Conservation (phyloP, 108 stramenopile genomes). For the Fragilariopsis cylindrus region DNA sequence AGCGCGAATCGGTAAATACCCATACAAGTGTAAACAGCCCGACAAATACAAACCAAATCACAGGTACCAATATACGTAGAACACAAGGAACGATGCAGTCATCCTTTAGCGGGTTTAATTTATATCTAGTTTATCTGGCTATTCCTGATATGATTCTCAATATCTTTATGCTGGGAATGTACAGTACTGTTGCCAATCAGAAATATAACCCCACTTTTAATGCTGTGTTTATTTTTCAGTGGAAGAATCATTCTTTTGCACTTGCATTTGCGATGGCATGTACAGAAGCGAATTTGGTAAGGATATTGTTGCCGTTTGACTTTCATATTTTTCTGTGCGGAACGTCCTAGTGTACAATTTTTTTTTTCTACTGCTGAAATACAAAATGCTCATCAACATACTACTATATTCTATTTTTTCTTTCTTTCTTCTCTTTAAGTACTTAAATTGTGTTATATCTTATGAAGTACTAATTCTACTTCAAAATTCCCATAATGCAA, state of each 20-base stretch:
- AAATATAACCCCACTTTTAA: neutral
- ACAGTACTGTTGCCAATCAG: neutral
- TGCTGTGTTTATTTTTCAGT: neutral
- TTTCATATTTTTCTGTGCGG: too few species aligned
- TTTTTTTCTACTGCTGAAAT: too few species aligned
- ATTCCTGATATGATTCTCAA: neutral
- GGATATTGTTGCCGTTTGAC: too few species aligned
- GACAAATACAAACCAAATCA: neutral
- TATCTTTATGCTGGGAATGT: neutral
- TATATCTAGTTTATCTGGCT: neutral
- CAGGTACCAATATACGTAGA: too few species aligned
- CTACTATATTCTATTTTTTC: too few species aligned
- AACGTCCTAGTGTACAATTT: too few species aligned
- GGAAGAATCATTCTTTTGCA: neutral
- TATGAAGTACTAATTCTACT: neutral
- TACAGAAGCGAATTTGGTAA: neutral
- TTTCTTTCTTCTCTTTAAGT: neutral
- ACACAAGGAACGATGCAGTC: too few species aligned
- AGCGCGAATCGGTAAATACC: neutral
- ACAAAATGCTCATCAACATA: too few species aligned
- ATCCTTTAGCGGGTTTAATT: neutral
- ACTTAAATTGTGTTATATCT: neutral
- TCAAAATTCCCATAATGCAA: neutral
- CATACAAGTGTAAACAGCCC: neutral
- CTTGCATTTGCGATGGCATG: neutral